Base-by-base conservation (phyloP, 2,329 filamentous ascomycete genomes). In the Colletotrichum sublineola region DNA sequence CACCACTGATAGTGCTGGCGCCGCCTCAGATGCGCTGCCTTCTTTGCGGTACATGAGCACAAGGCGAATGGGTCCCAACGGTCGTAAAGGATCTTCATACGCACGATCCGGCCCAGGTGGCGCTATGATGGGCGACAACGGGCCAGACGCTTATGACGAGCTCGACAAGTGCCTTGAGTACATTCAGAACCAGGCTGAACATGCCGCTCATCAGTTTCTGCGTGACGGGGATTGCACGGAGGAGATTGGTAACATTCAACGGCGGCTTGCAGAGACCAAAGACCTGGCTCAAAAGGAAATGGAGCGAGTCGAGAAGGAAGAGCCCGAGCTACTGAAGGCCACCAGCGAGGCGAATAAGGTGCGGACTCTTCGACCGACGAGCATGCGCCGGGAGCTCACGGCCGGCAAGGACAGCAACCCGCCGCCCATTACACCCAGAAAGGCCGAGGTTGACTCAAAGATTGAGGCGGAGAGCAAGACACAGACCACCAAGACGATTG, bases 171-270 rank as follows among this genome's bases (percentile, higher is more conserved):
- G 90, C 0, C 85, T 98, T 36, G 95, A 97, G 79, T 89, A 90
- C 74, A 93, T 94, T 6, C 94, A 97, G 80, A 88, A 88, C 68
- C 89, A 95, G 77, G 97, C 94, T 79, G 95, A 98, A 82, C 91
- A 91, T 66, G 95, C 93, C 3, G 95, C 95, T 0, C 95, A 97
- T 78, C 94, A 97, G 78, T 94, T 96, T 73, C 86, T 98, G n/a
- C 90, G 95, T 33, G 93, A 95, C 65, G 95, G 95, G 14, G 92
- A 96, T 77, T 97, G 95, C 81, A 88, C 86, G n/a, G 88, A 90
- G 24, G 94, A 97, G 80, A 87, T 97, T 50, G 85, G 86, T 36
- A 91, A 90, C 58, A 92, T 95, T 65, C 89, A 91, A 77, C 85
- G 86, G 69, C 89, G 90, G 20, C 88, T 97, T 55, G 82, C 83